Percentiles rank a stretch among this genome's conserved stretches.
Conservation (phyloP, 331 rosid species). For the Malus hybrid region DNA sequence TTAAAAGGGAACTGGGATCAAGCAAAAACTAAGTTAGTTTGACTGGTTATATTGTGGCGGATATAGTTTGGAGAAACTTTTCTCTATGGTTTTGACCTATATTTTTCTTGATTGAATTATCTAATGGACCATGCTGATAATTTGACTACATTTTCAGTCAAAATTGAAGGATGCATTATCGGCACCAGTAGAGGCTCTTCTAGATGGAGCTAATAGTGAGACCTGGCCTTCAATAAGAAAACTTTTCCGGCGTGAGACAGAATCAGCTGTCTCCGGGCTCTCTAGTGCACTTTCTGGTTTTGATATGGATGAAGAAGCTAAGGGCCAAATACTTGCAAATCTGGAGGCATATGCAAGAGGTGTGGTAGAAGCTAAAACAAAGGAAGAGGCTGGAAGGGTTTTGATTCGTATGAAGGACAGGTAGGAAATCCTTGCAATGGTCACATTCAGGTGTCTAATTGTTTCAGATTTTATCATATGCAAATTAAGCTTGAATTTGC, state of each 20-base stretch:
- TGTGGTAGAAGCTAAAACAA: slow-evolving; percentile 78
- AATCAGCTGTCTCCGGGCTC: slow-evolving; percentile 60
- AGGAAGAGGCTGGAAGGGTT: slow-evolving; percentile 96
- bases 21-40: neutral
- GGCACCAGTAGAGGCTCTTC: slow-evolving; percentile 82
- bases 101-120: slow-evolving; percentile 1
- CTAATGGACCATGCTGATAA: slow-evolving; percentile 26
- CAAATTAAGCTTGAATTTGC: slow-evolving; percentile 24
- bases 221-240: slow-evolving; percentile 88
- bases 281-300: slow-evolving; percentile 65
- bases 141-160: slow-evolving; percentile 42
- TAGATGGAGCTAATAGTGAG: slow-evolving; percentile 83
- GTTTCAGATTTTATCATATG: slow-evolving; percentile 3
- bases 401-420: slow-evolving; percentile 93
- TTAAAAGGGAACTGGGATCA: neutral
- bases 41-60: neutral
- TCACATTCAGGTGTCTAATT: slow-evolving; percentile 1
- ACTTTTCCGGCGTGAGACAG: slow-evolving; percentile 68
- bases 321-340: slow-evolving; percentile 37
- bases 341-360: slow-evolving; percentile 63
- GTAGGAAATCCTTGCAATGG: slow-evolving; percentile 32
- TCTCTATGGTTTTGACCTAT: neutral
- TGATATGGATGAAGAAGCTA: slow-evolving; percentile 64
- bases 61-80: neutral
- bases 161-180: slow-evolving; percentile 71